Evolutionary conservation across 257 asterid species (phyloP), one percentile per base, ranked within the genome.

Genomic region (Perilla frutescens): DNA sequence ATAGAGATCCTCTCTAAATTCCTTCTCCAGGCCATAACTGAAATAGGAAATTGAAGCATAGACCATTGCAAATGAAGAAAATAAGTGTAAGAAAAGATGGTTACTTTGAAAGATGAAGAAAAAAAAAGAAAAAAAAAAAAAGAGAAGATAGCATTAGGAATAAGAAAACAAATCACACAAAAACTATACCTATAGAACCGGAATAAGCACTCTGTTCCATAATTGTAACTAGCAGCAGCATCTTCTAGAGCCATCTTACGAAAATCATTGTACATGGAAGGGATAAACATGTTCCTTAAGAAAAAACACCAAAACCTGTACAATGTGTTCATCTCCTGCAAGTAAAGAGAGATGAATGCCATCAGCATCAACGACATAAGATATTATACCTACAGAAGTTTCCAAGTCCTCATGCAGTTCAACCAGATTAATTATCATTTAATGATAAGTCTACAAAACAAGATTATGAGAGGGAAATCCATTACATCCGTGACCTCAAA

Each of bases 301-400:
- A 90, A 94, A 85, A 87, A 88, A 29, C 89, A 90, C 97, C 97
- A 94, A 79, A 94, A 94, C 83, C 91, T 79, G 84, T 94, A 94
- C 37, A 94, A 81, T 14, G 89, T 87, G 84, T 91, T 94, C 99
- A 94, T 94, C 86, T 88, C 99, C 99, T 94, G 92, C 96, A 88
- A 74, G 74, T 31, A 49, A 8, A 47, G 60, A 69, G 74, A 36
- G 74, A 63, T 34, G 43, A 39, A 55, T 54, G 15, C 26, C 54
- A 77, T 49, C 61, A 31, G 62, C 40, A 44, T 78, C 62, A 74
- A 54, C 39, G 45, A n/a, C 29, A 15, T 34, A 83, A 62, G 61
- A 57, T 34, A 40, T 11, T 4, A 31, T 37, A 41, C 44, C 66
- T 66, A 59, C 32, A 40, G 7, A 15, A 34, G 62, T 32, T 34